phyloP scores from a whole-genome alignment of 2,329 filamentous ascomycete species.

The Xylaria sp. region DNA sequence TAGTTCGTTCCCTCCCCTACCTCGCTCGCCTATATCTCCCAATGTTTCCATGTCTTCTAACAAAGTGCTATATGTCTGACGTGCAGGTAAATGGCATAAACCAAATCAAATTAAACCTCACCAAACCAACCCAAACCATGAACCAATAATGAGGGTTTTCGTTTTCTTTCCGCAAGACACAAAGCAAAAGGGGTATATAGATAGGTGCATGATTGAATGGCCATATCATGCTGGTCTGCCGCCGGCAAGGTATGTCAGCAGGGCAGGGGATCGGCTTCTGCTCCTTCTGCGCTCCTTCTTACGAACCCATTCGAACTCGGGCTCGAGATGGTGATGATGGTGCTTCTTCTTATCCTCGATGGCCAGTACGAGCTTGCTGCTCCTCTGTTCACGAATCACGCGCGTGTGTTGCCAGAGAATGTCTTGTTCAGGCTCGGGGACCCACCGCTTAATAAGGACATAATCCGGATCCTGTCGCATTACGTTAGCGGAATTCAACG shows the following conservation, averaged over 20 bases:
- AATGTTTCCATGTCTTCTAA: slow-evolving; percentile 21
- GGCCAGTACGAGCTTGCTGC: slow-evolving; percentile 57
- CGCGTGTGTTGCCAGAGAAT: slow-evolving; percentile 78
- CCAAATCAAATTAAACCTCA: neutral
- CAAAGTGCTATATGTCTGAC: slow-evolving; percentile 1
- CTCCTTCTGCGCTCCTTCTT: slow-evolving; percentile 68
- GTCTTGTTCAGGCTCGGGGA: slow-evolving; percentile 77
- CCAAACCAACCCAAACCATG: slow-evolving; percentile 1
- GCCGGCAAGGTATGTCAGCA: slow-evolving; percentile 69
- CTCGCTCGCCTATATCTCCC: slow-evolving; percentile 7
- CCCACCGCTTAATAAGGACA: slow-evolving; percentile 78
- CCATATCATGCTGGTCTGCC: slow-evolving; percentile 52
- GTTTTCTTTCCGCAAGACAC: neutral
- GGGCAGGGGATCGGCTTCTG: slow-evolving; percentile 67
- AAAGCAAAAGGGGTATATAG: slow-evolving; percentile 7
- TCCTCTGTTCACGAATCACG: slow-evolving; percentile 67
- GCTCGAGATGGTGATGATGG: slow-evolving; percentile 55
- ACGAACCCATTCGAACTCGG: slow-evolving; percentile 67
- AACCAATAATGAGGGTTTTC: slow-evolving; percentile 8
- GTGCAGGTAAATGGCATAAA: slow-evolving; percentile 2
- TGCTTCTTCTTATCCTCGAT: slow-evolving; percentile 59
- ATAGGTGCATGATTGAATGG: neutral
- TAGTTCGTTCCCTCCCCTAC: neutral
- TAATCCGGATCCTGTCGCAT: slow-evolving; percentile 70
- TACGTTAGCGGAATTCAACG: slow-evolving; percentile 1